A percentile compares a stretch with the other conserved stretches of the same genome.
phyloP scores from a whole-genome alignment of 768 basidiomycete species.

The Suillus alpinus region DNA sequence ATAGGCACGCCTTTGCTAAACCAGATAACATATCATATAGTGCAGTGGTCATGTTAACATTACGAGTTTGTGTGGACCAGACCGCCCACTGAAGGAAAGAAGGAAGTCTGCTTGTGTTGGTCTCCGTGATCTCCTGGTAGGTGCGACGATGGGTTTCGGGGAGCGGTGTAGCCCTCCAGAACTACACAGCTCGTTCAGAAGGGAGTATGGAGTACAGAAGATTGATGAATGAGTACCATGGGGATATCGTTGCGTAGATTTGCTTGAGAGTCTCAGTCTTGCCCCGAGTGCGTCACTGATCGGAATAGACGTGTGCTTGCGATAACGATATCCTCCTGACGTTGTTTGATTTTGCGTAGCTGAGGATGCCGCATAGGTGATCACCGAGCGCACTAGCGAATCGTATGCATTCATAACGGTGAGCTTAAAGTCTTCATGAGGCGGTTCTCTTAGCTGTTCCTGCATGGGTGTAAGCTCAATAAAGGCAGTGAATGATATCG shows the following conservation, averaged over 20 bases:
- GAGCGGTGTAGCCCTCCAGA: conserved; percentile 37
- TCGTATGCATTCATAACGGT: conserved; percentile 66
- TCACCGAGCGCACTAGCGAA: conserved; percentile 63
- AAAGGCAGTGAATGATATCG: conserved; percentile 38
- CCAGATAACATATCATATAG: conserved; percentile 88
- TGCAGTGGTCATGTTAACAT: conserved; percentile 70
- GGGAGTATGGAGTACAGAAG: conserved; percentile 76
- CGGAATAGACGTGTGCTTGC: conserved; percentile 46
- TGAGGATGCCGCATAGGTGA: conserved; percentile 80
- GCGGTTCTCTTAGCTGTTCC: conserved; percentile 37
- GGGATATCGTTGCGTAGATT: conserved; percentile 80
- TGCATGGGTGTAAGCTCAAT: conserved; percentile 35
- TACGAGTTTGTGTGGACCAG: conserved; percentile 76
- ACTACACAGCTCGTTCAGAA: conserved; percentile 71
- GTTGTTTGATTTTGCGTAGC: conserved; percentile 81
- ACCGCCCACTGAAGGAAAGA: conserved; percentile 89
- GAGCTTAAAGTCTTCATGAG: conserved; percentile 47
- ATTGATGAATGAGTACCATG: conserved; percentile 76
- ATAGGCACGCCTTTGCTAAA: conserved; percentile 56
- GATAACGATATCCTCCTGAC: conserved; percentile 59
- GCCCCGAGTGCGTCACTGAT: no score
- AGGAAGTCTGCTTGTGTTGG: conserved; percentile 56
- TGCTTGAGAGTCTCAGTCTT: no score
- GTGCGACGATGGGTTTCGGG: conserved; percentile 38
- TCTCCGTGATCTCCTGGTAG: conserved; percentile 60